Base-by-base conservation (phyloP, 805 yeast genomes). In the Wickerhamiella sorbophila region DNA sequence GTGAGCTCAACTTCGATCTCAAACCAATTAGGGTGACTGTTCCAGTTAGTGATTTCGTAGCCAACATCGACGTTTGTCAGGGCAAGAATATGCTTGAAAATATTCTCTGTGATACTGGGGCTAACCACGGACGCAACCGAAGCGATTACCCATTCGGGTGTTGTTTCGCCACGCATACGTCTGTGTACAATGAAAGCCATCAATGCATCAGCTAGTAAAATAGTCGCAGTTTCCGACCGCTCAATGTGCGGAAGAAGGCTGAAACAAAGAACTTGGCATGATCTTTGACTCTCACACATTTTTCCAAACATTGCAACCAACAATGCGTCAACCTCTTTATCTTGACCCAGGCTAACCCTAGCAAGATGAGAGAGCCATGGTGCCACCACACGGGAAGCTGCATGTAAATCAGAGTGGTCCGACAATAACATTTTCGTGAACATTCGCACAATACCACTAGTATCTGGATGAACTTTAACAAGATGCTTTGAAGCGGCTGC, bases 1-100 rank as follows among this genome's bases (percentile, higher is more conserved):
- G 26, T 19, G 21, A 40, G 19, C 15, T 26, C 9, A 21, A 35
- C 34, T 38, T 40, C 43, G 35, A 40, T 31, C 21, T 40, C 43
- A 9, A 31, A 35, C 43, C 43, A 40, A 33, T 40, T 35, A n/a
- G 36, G 43, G 22, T 40, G 43, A 15, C 35, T 33, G 31, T 24
- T 22, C 43, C 43, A 40, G n/a, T 18, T 29, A 5, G 21, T 35
- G 18, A 16, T 16, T 14, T 22, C 20, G 31, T 29, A 36, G 38
- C 27, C 22, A 17, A 36, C 31, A 24, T 36, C 31, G 17, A 24
- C 31, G 5, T 14, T 20, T 26, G 22, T n/a, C n/a, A 36, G n/a
- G n/a, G 21, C n/a, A 4, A 20, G 2, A 10, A 36, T 16, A 21
- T 20, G 38, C 20, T 24, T n/a, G 20, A 36, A 36, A 16, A 36